Evolutionary conservation across 1,284 basidiomycete genomes (phyloP).

Genomic region (Takashimella koratensis): DNA sequence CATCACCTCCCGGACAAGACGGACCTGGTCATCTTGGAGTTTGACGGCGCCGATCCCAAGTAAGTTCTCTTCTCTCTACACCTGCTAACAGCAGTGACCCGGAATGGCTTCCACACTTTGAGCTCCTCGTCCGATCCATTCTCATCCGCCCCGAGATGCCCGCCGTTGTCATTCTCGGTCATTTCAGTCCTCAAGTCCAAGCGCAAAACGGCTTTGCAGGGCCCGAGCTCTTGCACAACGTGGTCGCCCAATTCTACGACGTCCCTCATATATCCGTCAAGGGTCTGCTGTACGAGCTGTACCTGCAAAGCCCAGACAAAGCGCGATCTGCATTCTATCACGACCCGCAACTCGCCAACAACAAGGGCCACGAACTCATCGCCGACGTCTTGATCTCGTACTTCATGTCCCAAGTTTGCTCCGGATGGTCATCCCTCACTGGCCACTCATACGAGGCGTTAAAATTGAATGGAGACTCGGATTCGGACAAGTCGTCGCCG

Average conservation of each 20-base stretch:
- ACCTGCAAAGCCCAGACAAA: slow-evolving; percentile 68
- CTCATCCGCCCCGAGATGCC: slow-evolving; percentile 82
- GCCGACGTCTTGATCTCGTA: slow-evolving; percentile 81
- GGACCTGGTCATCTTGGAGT: slow-evolving; percentile 87
- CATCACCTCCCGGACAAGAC: slow-evolving; percentile 89
- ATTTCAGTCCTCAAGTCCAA: slow-evolving; percentile 82
- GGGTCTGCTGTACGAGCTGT: slow-evolving; percentile 72
- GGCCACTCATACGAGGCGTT: slow-evolving; percentile 57
- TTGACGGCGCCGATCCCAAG: slow-evolving; percentile 83
- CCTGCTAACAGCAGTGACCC: slow-evolving; percentile 55
- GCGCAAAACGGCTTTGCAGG: slow-evolving; percentile 74
- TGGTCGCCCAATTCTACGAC: slow-evolving; percentile 93
- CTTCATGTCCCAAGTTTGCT: slow-evolving; percentile 80
- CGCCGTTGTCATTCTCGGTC: slow-evolving; percentile 83
- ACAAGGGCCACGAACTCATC: slow-evolving; percentile 74
- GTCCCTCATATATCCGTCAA: slow-evolving; percentile 83
- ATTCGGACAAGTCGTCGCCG: background rate
- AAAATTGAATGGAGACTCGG: slow-evolving; percentile 4
- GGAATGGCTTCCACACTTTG: slow-evolving; percentile 74
- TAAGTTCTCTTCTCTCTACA: slow-evolving; percentile 51
- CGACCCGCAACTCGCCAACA: slow-evolving; percentile 77
- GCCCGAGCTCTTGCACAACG: slow-evolving; percentile 78
- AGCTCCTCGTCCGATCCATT: slow-evolving; percentile 83
- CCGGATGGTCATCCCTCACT: slow-evolving; percentile 71
- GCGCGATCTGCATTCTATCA: slow-evolving; percentile 66